Evolutionary conservation across 768 basidiomycete genomes (phyloP).

Genomic region (Xerocomellus intermedius): DNA sequence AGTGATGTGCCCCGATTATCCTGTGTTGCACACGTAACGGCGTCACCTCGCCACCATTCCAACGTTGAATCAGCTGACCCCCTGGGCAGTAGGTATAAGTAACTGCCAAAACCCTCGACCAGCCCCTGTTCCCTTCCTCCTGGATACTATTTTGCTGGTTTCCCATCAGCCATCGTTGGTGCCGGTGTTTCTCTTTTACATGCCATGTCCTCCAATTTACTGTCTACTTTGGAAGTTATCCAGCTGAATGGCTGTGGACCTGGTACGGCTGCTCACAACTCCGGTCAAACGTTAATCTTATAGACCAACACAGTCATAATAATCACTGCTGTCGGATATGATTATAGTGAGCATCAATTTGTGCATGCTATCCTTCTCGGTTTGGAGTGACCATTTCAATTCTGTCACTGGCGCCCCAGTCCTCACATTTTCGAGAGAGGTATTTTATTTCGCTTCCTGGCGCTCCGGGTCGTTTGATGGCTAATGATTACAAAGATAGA

Average conservation of each 20-base stretch:
- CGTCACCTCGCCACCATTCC: background rate
- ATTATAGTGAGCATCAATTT: conserved; percentile 2
- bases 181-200: no score
- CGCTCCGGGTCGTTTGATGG: no score
- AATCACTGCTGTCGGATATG: conserved; percentile 2
- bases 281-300: background rate
- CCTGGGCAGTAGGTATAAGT: no score
- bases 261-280: background rate
- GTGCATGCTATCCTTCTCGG: background rate
- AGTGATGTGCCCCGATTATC: background rate
- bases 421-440: conserved; percentile 11
- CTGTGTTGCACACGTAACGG: background rate
- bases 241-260: background rate
- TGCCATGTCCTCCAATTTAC: background rate
- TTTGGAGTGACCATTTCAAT: background rate
- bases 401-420: background rate
- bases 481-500: background rate
- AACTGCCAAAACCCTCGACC: no score
- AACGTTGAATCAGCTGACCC: no score
- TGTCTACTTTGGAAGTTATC: background rate
- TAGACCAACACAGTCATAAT: background rate
- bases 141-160: no score
- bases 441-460: background rate
- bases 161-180: no score
- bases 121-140: no score